These are phyloP conservation scores for Meyerozyma carpophila DNA, from an alignment of 1,139 yeast genomes.

Conservation along the genomic window DNA sequence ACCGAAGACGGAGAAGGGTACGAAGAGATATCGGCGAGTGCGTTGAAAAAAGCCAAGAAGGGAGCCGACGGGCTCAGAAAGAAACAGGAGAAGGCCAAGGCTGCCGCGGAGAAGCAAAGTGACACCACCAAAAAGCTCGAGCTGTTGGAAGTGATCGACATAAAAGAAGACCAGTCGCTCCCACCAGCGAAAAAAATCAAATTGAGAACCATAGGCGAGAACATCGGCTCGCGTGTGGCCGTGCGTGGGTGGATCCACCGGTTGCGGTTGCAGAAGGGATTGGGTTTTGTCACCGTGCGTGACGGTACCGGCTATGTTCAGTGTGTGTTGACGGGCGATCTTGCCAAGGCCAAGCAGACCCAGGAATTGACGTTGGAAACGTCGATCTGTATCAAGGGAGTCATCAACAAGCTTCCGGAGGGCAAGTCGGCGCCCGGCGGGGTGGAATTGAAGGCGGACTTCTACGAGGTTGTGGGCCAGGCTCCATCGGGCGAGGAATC, in stretches of 20 bases:
- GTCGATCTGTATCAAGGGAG: conserved; percentile 75
- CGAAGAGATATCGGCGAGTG: conserved; percentile 83
- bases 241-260: conserved; percentile 97
- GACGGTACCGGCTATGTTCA: conserved; percentile 94
- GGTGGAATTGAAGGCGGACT: conserved; percentile 88
- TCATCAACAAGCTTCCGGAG: conserved; percentile 78
- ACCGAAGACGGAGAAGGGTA: conserved; percentile 55
- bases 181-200: conserved; percentile 69
- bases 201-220: conserved; percentile 48
- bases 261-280: conserved; percentile 85
- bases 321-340: conserved; percentile 81
- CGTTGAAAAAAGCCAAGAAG: conserved; percentile 92
- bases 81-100: conserved; percentile 78
- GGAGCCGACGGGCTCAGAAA: conserved; percentile 90
- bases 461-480: conserved; percentile 78
- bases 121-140: conserved; percentile 70
- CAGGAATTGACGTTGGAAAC: conserved; percentile 83
- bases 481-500: conserved; percentile 98
- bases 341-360: conserved; percentile 87
- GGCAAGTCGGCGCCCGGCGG: conserved; percentile 98
- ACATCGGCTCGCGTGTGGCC: conserved; percentile 59
- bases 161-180: conserved; percentile 65
- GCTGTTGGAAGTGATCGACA: conserved; percentile 65
- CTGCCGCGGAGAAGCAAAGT: conserved; percentile 56
- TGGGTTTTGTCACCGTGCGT: conserved; percentile 85